phyloP scores from a whole-genome alignment of 2,329 filamentous ascomycete species.

The Rhinocladiella mackenziei region DNA sequence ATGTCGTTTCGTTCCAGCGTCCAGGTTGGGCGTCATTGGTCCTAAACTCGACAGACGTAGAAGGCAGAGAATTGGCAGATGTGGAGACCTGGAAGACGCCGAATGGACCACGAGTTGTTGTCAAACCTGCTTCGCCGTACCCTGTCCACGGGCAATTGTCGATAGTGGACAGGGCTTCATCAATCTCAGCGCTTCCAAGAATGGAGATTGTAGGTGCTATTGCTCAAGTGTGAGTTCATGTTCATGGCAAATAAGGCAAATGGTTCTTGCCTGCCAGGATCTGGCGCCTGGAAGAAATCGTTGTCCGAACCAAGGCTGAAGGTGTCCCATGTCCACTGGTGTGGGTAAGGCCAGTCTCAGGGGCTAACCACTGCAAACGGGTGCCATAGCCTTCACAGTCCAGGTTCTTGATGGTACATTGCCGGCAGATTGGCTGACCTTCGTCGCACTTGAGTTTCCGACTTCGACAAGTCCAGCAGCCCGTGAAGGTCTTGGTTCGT shows the following conservation, averaged over 20 bases:
- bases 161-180: neutral
- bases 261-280: slow-evolving; percentile 7
- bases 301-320: neutral
- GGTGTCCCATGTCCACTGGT: neutral
- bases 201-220: slow-evolving; percentile 1
- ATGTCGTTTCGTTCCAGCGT: no score
- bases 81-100: neutral
- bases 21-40: neutral
- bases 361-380: slow-evolving; percentile 4
- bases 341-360: slow-evolving; percentile 1
- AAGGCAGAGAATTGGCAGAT: no score
- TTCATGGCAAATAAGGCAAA: neutral
- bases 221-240: no score
- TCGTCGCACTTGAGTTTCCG: slow-evolving; percentile 35
- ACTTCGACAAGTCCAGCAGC: slow-evolving; percentile 33
- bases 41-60: neutral
- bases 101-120: neutral
- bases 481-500: slow-evolving; percentile 15
- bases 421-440: slow-evolving; percentile 16
- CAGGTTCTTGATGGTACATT: slow-evolving; percentile 7
- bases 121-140: neutral
- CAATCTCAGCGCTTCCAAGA: slow-evolving; percentile 1
- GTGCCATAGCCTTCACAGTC: slow-evolving; percentile 6
- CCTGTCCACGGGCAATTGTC: neutral
- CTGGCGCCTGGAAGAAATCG: slow-evolving; percentile 5